Evolutionary conservation across 2,329 filamentous ascomycete genomes (phyloP).

Genomic region (Meredithiella fracta): DNA sequence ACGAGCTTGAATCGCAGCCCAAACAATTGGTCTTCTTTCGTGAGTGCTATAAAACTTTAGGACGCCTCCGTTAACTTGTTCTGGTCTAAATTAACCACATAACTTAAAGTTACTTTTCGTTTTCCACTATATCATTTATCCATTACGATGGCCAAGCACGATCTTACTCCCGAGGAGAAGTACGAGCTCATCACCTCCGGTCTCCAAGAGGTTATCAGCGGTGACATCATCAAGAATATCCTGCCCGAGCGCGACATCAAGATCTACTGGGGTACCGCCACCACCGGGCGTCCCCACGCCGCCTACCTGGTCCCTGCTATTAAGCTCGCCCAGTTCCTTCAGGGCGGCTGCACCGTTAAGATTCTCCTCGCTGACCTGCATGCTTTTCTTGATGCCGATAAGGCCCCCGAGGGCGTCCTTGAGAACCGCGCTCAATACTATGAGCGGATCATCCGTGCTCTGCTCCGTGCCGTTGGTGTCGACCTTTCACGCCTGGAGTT

Average conservation of each 20-base stretch:
- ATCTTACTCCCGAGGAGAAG: conserved; percentile 39
- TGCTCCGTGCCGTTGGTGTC: conserved; percentile 64
- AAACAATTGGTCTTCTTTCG: too few relatives aligned
- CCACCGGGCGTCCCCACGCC: conserved; percentile 74
- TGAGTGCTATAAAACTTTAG: too few relatives aligned
- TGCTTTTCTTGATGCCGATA: conserved; percentile 68
- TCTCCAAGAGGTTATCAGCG: conserved; percentile 66
- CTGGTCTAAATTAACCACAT: too few relatives aligned
- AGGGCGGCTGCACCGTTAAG: conserved; percentile 67
- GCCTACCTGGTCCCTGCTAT: conserved; percentile 80
- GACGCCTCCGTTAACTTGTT: background rate
- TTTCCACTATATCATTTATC: background rate
- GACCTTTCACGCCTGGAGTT: conserved; percentile 66
- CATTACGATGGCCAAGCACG: conserved; percentile 17
- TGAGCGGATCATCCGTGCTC: conserved; percentile 52
- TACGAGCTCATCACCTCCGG: conserved; percentile 65
- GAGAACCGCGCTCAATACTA: conserved; percentile 74
- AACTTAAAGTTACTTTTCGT: too few relatives aligned
- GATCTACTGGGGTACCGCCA: conserved; percentile 80
- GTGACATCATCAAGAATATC: conserved; percentile 64
- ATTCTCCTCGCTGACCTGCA: conserved; percentile 62
- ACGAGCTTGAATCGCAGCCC: too few relatives aligned
- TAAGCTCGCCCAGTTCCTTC: conserved; percentile 78
- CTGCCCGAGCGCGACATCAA: conserved; percentile 54
- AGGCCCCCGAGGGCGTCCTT: conserved; percentile 78